phyloP scores from a whole-genome alignment of 129 eudicot genomes.

The Saposhnikovia divaricata region DNA sequence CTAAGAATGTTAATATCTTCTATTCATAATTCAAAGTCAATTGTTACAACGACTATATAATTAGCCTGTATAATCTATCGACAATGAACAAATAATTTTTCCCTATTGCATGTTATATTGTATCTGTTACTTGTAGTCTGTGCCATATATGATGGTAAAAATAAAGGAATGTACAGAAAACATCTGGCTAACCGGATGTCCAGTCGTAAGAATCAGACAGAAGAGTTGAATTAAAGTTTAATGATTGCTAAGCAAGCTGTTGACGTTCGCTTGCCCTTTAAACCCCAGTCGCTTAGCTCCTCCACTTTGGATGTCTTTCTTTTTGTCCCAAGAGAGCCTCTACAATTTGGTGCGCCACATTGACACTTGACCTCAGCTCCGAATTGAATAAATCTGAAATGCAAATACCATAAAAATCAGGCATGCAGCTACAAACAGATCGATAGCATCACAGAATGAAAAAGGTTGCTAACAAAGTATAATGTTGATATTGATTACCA shows the following conservation, averaged over 20 bases:
- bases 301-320: slow-evolving; percentile 32
- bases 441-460: background rate
- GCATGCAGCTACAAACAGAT: background rate
- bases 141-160: background rate
- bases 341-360: slow-evolving; percentile 75
- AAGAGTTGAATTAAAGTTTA: background rate
- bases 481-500: background rate
- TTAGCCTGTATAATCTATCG: background rate
- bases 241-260: slow-evolving; percentile 13
- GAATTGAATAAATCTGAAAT: slow-evolving; percentile 78
- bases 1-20: background rate
- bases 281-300: slow-evolving; percentile 52
- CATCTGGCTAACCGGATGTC: background rate
- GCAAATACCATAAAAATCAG: background rate
- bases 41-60: background rate
- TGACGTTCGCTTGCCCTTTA: slow-evolving; percentile 54
- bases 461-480: background rate
- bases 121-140: background rate
- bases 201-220: background rate
- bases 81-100: background rate
- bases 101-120: background rate
- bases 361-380: slow-evolving; percentile 86
- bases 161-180: background rate
- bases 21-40: background rate
- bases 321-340: slow-evolving; percentile 73